phyloP scores from a whole-genome alignment of 1,139 yeast species.

The Nakaseomyces bracarensis region DNA sequence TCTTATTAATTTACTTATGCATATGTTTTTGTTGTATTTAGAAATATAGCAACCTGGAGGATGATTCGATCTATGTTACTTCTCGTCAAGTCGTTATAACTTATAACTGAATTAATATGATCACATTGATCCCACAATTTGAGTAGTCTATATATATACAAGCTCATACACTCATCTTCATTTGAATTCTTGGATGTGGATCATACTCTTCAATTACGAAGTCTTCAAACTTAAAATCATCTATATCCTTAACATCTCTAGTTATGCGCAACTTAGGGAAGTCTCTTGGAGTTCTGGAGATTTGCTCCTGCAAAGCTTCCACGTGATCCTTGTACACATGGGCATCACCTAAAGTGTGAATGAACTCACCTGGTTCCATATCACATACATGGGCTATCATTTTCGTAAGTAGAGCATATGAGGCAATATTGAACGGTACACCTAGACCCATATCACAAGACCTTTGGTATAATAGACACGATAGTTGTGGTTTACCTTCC shows the following conservation, averaged over 20 bases:
- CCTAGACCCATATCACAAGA: constrained; percentile 99
- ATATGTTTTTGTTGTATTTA: too few relatives aligned
- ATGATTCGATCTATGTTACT: too few relatives aligned
- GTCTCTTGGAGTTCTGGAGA: constrained; percentile 59
- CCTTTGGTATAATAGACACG: constrained; percentile 87
- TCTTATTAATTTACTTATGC: too few relatives aligned
- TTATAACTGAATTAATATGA: too few relatives aligned
- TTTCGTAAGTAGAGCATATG: constrained; percentile 81
- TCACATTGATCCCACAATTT: too few relatives aligned
- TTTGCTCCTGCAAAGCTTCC: constrained; percentile 78
- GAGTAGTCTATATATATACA: not conserved
- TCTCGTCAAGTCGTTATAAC: too few relatives aligned
- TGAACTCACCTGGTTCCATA: constrained; percentile 90
- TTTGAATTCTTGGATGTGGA: constrained; percentile 76
- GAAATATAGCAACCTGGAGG: too few relatives aligned
- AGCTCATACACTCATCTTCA: constrained; percentile 63
- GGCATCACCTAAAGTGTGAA: constrained; percentile 94
- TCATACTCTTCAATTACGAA: constrained; percentile 70
- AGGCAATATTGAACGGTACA: constrained; percentile 95
- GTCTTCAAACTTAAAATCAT: constrained; percentile 83
- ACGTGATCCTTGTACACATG: constrained; percentile 91
- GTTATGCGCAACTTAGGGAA: constrained; percentile 75
- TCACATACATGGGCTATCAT: constrained; percentile 95
- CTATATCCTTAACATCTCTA: constrained; percentile 62
- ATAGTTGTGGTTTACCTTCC: constrained; percentile 52